Evolutionary conservation across 352 stramenopile species (phyloP).

Genomic region (Chrysophaeum taylorii): DNA sequence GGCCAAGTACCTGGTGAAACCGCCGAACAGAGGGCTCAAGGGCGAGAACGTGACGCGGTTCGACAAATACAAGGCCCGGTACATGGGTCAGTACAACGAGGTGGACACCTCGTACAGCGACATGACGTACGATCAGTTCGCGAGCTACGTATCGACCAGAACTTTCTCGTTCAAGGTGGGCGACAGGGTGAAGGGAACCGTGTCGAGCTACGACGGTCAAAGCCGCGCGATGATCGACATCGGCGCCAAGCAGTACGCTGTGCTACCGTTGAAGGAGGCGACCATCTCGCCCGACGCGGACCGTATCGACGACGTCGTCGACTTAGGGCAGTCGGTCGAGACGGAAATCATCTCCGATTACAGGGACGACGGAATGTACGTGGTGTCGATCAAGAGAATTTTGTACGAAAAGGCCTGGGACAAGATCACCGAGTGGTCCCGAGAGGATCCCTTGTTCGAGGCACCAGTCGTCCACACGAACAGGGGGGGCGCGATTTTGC

Average conservation of each 20-base stretch:
- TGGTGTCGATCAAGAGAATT: constrained; percentile 49
- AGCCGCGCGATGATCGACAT: constrained; percentile 25
- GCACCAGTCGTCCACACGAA: constrained; percentile 54
- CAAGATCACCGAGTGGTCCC: constrained; percentile 35
- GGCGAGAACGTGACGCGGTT: neutral
- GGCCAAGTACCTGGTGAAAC: too few species aligned
- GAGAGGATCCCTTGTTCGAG: constrained; percentile 46
- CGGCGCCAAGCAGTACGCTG: constrained; percentile 52
- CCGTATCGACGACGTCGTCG: constrained; percentile 40
- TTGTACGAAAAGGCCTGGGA: constrained; percentile 53
- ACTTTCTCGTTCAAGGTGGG: constrained; percentile 12
- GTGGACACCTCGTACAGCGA: neutral
- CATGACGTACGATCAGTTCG: constrained; percentile 4
- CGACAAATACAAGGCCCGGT: constrained; percentile 9
- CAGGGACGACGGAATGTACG: constrained; percentile 50
- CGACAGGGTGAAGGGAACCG: constrained; percentile 15
- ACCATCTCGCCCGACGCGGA: constrained; percentile 37
- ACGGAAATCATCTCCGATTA: constrained; percentile 62
- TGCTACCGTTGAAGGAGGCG: constrained; percentile 48
- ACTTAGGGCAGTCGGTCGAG: constrained; percentile 42
- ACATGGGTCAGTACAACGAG: neutral
- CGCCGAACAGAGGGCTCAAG: too few species aligned
- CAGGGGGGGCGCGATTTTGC: constrained; percentile 52
- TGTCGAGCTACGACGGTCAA: constrained; percentile 12
- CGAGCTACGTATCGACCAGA: neutral